A percentile compares a stretch with the other conserved stretches of the same genome.
Evolutionary conservation across 2,329 filamentous ascomycete species (phyloP).

Genomic region (Beauveria rudraprayagi): DNA sequence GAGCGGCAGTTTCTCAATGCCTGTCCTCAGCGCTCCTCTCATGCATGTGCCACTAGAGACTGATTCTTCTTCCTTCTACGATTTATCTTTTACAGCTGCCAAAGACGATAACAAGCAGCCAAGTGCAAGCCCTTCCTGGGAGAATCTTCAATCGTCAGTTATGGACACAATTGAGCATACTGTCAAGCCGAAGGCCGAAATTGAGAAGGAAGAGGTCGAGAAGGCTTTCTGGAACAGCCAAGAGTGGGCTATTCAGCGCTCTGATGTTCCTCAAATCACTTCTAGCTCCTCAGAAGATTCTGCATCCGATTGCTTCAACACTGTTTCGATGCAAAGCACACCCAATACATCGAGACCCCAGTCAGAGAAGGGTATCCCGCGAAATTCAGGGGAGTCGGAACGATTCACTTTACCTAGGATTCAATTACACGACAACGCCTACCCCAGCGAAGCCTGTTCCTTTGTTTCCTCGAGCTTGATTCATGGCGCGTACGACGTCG

Average conservation of each 20-base stretch:
- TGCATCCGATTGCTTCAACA: conserved; percentile 30
- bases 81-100: background rate
- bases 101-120: background rate
- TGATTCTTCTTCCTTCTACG: background rate
- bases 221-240: conserved; percentile 7
- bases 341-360: conserved; percentile 33
- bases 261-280: conserved; percentile 3
- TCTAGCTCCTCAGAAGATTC: conserved; percentile 30
- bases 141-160: conserved; percentile 15
- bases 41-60: background rate
- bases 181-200: conserved; percentile 2
- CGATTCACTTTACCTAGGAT: conserved; percentile 6
- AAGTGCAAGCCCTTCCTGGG: conserved; percentile 14
- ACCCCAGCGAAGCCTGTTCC: conserved; percentile 8
- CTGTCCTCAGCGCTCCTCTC: background rate
- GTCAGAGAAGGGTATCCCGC: conserved; percentile 28
- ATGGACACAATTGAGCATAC: conserved; percentile 16
- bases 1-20: conserved; percentile 11
- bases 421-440: conserved; percentile 10
- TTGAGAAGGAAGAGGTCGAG: conserved; percentile 5
- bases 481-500: background rate
- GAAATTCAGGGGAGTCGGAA: background rate
- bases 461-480: conserved; percentile 2
- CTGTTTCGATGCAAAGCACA: conserved; percentile 28
- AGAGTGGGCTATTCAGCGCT: conserved; percentile 13